Evolutionary conservation across 2,329 filamentous ascomycete species (phyloP), one percentile per base, ranked within the genome.

Genomic region (Trichoderma sp.): DNA sequence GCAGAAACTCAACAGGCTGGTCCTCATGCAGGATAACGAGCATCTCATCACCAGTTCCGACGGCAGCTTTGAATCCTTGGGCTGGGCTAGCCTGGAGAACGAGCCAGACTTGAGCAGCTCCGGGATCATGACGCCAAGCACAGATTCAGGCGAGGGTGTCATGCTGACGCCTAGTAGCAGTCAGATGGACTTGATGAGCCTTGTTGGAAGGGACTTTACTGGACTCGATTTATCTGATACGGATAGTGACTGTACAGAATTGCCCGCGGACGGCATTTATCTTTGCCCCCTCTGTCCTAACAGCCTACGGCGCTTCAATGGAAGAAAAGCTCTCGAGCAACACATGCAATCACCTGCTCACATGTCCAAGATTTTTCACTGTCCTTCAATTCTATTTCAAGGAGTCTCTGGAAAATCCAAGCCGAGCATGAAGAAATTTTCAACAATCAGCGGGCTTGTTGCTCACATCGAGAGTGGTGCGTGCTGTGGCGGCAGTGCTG

Each of bases 381-480:
- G 67, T 27, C 74, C 59, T 12, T 71, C 41, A 9, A 14, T 41
- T 16, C 53, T 65, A 24, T 71, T 67, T 18, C 45, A 60, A n/a
- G 64, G 64, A 12, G 16, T 3, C 6, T 8, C 31, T 45, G 11
- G 29, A 12, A 31, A 65, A 16, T 21, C 38, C 18, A 8, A 65
- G 21, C 63, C 29, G 31, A 29, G 24, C 6, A 21, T n/a, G 35
- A 75, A 35, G 27, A 27, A 65, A 5, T 78, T 78, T n/a, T 75
- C 35, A 7, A 76, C 77, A 7, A 21, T 76, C 8, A 71, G 72
- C 18, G 76, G 77, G 27, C 75, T 78, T 5, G 74, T 69, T 24
- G 68, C 76, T 59, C 77, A 78, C 50, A 63, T 77, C 29, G 76
- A 78, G 67, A 76, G 75, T 38, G 75, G 75, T 6, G 65, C 75